A percentile compares a stretch with the other conserved stretches of the same genome.
These are phyloP conservation scores for Colletotrichum melonis DNA, from an alignment of 2,329 filamentous ascomycete genomes.

Conservation along the genomic window DNA sequence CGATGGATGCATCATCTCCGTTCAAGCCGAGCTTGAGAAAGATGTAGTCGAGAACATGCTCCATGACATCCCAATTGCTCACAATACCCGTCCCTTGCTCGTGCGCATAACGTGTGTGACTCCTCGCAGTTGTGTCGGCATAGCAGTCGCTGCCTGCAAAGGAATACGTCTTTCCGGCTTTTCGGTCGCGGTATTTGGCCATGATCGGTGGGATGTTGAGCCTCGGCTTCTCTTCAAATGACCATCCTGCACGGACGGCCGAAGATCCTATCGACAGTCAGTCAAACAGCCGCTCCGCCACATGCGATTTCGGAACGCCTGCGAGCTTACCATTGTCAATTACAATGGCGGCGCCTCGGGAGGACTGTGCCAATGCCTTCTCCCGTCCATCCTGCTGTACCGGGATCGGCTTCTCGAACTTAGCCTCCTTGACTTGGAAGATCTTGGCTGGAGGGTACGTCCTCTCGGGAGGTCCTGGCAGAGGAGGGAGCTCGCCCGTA, in stretches of 20 bases:
- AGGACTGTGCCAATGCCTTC: conserved; percentile 68
- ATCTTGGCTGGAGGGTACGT: conserved; percentile 66
- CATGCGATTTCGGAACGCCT: not conserved
- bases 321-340: conserved; percentile 90
- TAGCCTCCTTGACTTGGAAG: conserved; percentile 71
- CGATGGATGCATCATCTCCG: conserved; percentile 77
- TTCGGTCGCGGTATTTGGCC: conserved; percentile 95
- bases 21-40: conserved; percentile 95
- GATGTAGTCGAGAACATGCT: conserved; percentile 91
- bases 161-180: conserved; percentile 89
- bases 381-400: conserved; percentile 76
- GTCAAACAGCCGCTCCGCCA: conserved; percentile 19
- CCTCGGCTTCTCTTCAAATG: conserved; percentile 86
- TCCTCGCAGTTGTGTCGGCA: conserved; percentile 90
- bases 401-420: conserved; percentile 67
- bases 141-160: conserved; percentile 95
- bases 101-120: conserved; percentile 91
- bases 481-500: conserved; percentile 55
- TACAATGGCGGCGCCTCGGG: conserved; percentile 81
- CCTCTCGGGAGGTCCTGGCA: conserved; percentile 53
- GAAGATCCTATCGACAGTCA: conserved; percentile 75
- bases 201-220: conserved; percentile 88
- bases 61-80: conserved; percentile 98
- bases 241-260: conserved; percentile 92
- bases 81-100: conserved; percentile 91